Percentiles rank a stretch among this genome's conserved stretches.
phyloP scores from a whole-genome alignment of 345 rosid species.

The Anacardium occidentale region DNA sequence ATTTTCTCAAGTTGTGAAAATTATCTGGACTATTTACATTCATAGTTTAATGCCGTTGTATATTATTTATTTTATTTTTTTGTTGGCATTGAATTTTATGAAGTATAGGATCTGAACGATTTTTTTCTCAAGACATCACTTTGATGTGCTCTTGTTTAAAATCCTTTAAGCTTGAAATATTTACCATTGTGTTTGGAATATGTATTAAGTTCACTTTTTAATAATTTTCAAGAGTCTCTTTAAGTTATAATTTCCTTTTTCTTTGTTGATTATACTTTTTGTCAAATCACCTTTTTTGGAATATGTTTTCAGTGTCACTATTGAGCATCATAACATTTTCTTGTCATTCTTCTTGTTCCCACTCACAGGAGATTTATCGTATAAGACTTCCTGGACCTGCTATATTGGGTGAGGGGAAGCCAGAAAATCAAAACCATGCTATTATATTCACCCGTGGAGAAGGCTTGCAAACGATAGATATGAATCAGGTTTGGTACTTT shows the following conservation, averaged over 20 bases:
- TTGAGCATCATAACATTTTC: slow-evolving; percentile 4
- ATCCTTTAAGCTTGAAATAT: not conserved
- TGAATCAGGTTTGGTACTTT: slow-evolving; percentile 75
- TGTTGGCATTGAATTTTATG: not conserved
- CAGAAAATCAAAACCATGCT: slow-evolving; percentile 99
- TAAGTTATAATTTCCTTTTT: too few species aligned
- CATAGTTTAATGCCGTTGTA: not conserved
- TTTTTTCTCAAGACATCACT: not conserved
- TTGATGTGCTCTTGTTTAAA: not conserved
- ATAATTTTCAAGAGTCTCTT: not conserved
- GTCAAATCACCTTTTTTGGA: not conserved
- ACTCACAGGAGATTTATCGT: slow-evolving; percentile 77
- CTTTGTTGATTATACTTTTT: not conserved
- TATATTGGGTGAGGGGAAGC: slow-evolving; percentile 97
- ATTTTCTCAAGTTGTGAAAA: not conserved
- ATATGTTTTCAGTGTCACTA: not conserved
- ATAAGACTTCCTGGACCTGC: slow-evolving; percentile 98
- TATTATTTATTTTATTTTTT: not conserved
- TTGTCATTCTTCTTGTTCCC: slow-evolving; percentile 4
- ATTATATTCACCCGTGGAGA: slow-evolving; percentile 96
- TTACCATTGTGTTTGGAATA: not conserved
- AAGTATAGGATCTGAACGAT: slow-evolving; percentile 7
- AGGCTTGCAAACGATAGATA: slow-evolving; percentile 96
- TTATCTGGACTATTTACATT: not conserved
- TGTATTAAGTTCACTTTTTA: not conserved